Conservation (phyloP, 257 asterid species). For the Asclepias syriaca region DNA sequence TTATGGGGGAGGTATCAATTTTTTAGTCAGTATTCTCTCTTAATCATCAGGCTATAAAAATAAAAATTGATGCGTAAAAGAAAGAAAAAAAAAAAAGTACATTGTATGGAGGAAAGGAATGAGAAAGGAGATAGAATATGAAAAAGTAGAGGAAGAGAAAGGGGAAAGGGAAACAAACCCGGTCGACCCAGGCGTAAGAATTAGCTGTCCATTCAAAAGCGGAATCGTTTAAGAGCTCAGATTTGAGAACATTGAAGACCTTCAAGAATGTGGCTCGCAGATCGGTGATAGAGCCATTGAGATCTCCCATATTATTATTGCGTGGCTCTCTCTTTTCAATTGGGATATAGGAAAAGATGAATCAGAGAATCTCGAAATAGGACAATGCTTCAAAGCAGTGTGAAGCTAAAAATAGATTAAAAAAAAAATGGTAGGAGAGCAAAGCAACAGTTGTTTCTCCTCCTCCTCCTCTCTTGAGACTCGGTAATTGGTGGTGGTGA, state of each 20-base stretch:
- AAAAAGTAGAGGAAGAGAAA: neutral
- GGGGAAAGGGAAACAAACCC: slow-evolving; percentile 32
- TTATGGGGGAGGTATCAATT: neutral
- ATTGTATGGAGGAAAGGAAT: neutral
- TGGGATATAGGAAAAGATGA: neutral
- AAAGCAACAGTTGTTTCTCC: no score
- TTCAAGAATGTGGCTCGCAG: slow-evolving; percentile 52
- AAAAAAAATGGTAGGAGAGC: no score
- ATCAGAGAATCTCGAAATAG: neutral
- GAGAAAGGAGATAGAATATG: neutral
- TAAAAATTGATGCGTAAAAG: neutral
- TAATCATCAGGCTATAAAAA: neutral
- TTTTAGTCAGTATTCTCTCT: neutral
- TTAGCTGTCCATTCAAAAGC: slow-evolving; percentile 72
- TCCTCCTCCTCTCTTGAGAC: no score
- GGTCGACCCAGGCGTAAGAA: slow-evolving; percentile 77
- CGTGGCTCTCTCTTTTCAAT: no score
- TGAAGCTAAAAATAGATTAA: no score
- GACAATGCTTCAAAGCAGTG: neutral
- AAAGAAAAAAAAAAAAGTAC: no score
- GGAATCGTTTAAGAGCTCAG: slow-evolving; percentile 72
- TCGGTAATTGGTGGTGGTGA: no score
- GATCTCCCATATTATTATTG: slow-evolving; percentile 16
- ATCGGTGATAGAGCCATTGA: slow-evolving; percentile 25
- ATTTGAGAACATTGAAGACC: slow-evolving; percentile 68